Base-by-base conservation (phyloP, 2,329 filamentous ascomycete genomes). In the Trichoderma hamatum region DNA sequence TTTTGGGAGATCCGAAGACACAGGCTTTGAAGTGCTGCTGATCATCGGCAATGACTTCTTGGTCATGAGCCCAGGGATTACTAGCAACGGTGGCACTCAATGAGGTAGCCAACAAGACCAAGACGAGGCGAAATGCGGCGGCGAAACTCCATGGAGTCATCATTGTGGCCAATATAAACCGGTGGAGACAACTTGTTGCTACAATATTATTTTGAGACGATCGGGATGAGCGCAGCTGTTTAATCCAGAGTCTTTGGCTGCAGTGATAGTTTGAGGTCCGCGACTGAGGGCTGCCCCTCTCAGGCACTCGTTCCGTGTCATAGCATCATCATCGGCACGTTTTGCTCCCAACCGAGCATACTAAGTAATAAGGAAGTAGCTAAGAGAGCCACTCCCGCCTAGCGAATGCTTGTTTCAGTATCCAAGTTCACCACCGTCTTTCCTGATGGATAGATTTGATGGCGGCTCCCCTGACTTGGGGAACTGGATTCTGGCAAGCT, bases 1-100 rank as follows among this genome's bases (percentile, higher is more conserved):
- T 51, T 11, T 52, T 69, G 4, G 69, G 61, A 11, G 32, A 24
- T 26, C 69, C 69, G 13, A 61, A 32, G 11, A 70, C 69, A 43
- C 69, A 70, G 5, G 63, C 39, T 10, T 21, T 34, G 26, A 11
- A 3, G n/a, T 5, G n/a, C 21, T 30, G 28, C 21, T 59, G 39
- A 5, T 36, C 4, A 10, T 51, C 13, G 16, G 54, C 13, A 19
- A 67, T 51, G 36, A 36, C 30, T 24, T 67, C 39, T 55, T 58
- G 52, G 2, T 36, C 21, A 5, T 34, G 36, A 13, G 30, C 9
- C 21, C 52, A 54, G 24, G 39, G 24, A 2, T 21, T 28, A 1
- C 21, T 19, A 16, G 54, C 55, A 0, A 43, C 39, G 16, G 14
- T 30, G 30, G 9, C 14, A 24, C 10, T 24, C 5, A 46, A 19